Evolutionary conservation across 306 rosid species (phyloP).

Genomic region (Cucumis sativus): DNA sequence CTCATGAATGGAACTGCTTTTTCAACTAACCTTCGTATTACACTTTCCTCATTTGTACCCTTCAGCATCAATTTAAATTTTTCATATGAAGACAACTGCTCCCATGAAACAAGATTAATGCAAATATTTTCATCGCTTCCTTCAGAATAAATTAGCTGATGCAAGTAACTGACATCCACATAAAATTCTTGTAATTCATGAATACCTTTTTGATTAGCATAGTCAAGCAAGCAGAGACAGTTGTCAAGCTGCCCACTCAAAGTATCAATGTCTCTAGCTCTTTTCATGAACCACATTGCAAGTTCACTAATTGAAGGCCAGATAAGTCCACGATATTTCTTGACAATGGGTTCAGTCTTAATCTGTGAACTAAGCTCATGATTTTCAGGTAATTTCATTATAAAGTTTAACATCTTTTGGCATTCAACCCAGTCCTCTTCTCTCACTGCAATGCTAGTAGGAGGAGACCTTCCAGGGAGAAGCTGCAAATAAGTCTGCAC

Average conservation of each 20-base stretch:
- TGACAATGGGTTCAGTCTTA: slow-evolving; percentile 79
- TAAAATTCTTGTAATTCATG: slow-evolving; percentile 56
- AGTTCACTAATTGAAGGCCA: slow-evolving; percentile 84
- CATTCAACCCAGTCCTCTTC: slow-evolving; percentile 99
- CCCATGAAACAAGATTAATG: slow-evolving; percentile 67
- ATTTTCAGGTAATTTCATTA: slow-evolving; percentile 29
- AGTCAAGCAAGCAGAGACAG: slow-evolving; percentile 64
- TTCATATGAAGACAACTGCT: slow-evolving; percentile 55
- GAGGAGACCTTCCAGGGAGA: slow-evolving; percentile 88
- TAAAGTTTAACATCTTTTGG: slow-evolving; percentile 51
- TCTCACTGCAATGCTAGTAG: slow-evolving; percentile 63
- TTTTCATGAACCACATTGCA: slow-evolving; percentile 60
- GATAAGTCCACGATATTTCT: slow-evolving; percentile 43
- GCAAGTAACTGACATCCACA: slow-evolving; percentile 58
- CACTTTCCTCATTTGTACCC: slow-evolving; percentile 66
- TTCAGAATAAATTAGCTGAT: slow-evolving; percentile 69
- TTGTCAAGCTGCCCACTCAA: slow-evolving; percentile 88
- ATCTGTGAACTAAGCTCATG: slow-evolving; percentile 40
- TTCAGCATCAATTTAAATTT: slow-evolving; percentile 80
- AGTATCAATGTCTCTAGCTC: slow-evolving; percentile 71
- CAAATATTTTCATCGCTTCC: slow-evolving; percentile 35
- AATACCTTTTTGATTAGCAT: slow-evolving; percentile 64
- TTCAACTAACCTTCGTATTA: slow-evolving; percentile 39
- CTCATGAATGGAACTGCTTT: slow-evolving; percentile 78
- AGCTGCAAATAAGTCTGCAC: slow-evolving; percentile 81